Evolutionary conservation across 2,329 filamentous ascomycete species (phyloP), one percentile per base, ranked within the genome.

Genomic region (Drechslerella dactyloides): DNA sequence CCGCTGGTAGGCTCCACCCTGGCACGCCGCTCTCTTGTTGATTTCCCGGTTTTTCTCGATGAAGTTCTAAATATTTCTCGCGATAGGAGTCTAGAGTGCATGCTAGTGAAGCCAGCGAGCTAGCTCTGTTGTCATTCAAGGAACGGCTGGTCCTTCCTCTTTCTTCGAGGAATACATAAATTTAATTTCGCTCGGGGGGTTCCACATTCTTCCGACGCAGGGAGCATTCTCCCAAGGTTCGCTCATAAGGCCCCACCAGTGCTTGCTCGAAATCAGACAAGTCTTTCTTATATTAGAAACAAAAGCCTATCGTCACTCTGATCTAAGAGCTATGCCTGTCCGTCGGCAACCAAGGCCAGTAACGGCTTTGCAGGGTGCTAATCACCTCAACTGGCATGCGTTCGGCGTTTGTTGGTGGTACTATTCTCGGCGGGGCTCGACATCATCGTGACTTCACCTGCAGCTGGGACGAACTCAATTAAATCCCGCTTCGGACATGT

Each of bases 391-490:
- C 17, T 33, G 50, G 46, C 19, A 51, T 53, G 24, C 50, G 30
- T 30, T 35, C 10, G 17, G 23, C 13, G 5, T 15, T 15, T 21
- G 46, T 21, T 7, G 7, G 13, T 42, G 37, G 15, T 17, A 42
- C 37, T 48, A 48, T 23, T 48, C 44, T 21, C 33, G 33, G 33
- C 13, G 33, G 13, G 7, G 13, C 40, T 40, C 55, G 21, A 55
- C 60, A 65, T 72, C 68, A 72, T 72, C 52, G 55, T 72, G 68
- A 72, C 60, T 72, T 72, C 68, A 65, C 60, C 33, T 61, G 58
- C 68, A 72, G 55, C n/a, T 3, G 11, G 15, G 17, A 33, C 27
- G 27, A 33, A 33, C 27, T 33, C 27, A 33, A 33, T 33, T 8
- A 4, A 33, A 4, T 8, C 27, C 27, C 27, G 3, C 4, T 8